Base-by-base conservation (phyloP, 257 asterid species). In the Ballota nigra region DNA sequence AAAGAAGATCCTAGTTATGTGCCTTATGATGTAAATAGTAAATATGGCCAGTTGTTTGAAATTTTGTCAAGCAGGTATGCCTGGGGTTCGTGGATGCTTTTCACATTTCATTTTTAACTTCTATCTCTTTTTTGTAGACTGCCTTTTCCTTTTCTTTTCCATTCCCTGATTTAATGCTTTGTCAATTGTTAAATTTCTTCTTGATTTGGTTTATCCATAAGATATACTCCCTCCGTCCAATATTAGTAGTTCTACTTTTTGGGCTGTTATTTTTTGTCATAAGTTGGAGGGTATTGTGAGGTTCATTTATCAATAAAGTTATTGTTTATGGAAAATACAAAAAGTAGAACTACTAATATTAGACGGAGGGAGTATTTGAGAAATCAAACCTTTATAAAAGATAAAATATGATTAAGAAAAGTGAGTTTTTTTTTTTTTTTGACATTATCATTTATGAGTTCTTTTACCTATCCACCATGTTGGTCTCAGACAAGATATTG, bases 41-140 rank as follows among this genome's bases (percentile, higher is more conserved):
- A 71, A 80, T 95, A 92, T 61, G 83, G 93, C 36, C 96, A 87
- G 74, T 77, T 92, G 72, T 95, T 95, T 78, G 95, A 84, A n/a
- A 89, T 88, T 77, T 75, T 95, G 78, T 75, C 85, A 29, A 83
- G 81, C 78, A 88, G 99, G 98, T 95, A 83, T 66, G 84, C 51
- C n/a, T 40, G 77, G 41, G 70, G 56, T 68, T 51, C 29, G 74
- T 41, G 29, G 63, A 18, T 38, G 55, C 9, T 24, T 60, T 67
- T 51, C 49, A 26, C 40, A 12, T 57, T 75, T 74, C 75, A 41
- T 61, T 74, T 67, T 52, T 33, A 56, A 56, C 45, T 60, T 53
- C 67, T 43, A 36, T 81, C 56, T 62, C 29, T 65, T n/a, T 8
- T 16, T 11, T 22, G n/a, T 59, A 63, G 28, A 26, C 16, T 15